Evolutionary conservation across 306 rosid genomes (phyloP).

Genomic region (Oemleria cerasiformis): DNA sequence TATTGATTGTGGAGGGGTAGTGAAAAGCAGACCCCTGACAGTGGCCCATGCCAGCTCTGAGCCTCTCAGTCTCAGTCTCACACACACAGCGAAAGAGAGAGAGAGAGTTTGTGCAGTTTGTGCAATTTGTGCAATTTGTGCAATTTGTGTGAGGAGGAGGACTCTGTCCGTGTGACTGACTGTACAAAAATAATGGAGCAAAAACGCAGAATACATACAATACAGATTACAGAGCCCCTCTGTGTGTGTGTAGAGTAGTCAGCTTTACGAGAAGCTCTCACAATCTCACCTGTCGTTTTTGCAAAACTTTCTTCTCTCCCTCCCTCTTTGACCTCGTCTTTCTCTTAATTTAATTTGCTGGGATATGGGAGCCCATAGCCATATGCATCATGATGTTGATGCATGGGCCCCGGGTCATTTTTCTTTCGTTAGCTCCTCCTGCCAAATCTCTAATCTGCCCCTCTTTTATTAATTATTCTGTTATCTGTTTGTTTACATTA

Average conservation of each 20-base stretch:
- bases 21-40: slow-evolving; percentile 57
- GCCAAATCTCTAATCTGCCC: background rate
- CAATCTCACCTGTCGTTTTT: slow-evolving; percentile 13
- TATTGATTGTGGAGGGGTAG: slow-evolving; percentile 21
- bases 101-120: background rate
- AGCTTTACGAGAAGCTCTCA: slow-evolving; percentile 14
- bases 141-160: background rate
- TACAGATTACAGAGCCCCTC: no score
- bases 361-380: slow-evolving; percentile 15
- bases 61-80: background rate
- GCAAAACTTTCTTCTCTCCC: background rate
- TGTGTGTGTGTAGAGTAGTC: background rate
- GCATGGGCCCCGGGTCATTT: slow-evolving; percentile 19
- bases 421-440: background rate
- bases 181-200: slow-evolving; percentile 32
- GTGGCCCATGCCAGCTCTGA: slow-evolving; percentile 67
- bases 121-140: no score
- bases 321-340: no score
- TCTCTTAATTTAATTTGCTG: background rate
- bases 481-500: background rate
- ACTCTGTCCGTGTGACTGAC: slow-evolving; percentile 4
- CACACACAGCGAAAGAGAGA: background rate
- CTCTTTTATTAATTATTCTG: background rate
- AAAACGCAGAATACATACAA: background rate
- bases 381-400: background rate